Base-by-base conservation (phyloP, 2,329 filamentous ascomycete species). In the Apiospora sp. region DNA sequence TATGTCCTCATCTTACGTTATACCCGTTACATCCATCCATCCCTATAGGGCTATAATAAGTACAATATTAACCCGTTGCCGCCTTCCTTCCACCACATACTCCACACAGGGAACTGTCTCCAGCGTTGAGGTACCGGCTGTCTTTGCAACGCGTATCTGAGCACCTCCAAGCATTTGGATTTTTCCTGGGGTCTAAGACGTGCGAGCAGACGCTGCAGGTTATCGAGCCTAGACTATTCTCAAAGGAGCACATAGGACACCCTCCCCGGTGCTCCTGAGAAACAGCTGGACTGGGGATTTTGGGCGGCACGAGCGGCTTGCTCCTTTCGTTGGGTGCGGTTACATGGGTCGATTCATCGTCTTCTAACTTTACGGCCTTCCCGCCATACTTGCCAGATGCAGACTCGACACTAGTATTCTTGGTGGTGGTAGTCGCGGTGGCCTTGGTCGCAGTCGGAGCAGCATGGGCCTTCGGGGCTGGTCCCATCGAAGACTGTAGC, bases 151-250 rank as follows among this genome's bases (percentile, higher is more conserved):
- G 75, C 4, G 80, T 78, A 75, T 87, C 89, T 61, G 79, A 80
- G 79, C 93, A 96, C 68, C 82, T 82, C 93, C 94, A 96, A n/a
- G 88, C 82, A 24, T 85, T 82, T 0, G 86, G 82, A 64, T 91
- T 85, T 69, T 87, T 86, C 0, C 82, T 78, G 0, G 86, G 82
- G 64, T 89, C 85, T 2, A 96, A 82, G 1, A 95, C 93, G 75
- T 96, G 90, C 34, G 91, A 88, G 80, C 94, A 96, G 71, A 92
- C 87, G 10, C 82, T 82, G 80, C 94, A 96, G 4, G 89, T 92
- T 2, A 90, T 81, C 10, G 88, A 84, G 12, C 79, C 77, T 0
- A 78, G 68, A 7, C 86, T 83, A 78, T 94, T 95, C 69, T 84
- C 83, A 69, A 92, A 88, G 0, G 93, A 94, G 81, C 94, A 97